These are phyloP conservation scores for Hymenoscyphus repandus DNA, from an alignment of 2,329 filamentous ascomycete genomes.

Conservation along the genomic window DNA sequence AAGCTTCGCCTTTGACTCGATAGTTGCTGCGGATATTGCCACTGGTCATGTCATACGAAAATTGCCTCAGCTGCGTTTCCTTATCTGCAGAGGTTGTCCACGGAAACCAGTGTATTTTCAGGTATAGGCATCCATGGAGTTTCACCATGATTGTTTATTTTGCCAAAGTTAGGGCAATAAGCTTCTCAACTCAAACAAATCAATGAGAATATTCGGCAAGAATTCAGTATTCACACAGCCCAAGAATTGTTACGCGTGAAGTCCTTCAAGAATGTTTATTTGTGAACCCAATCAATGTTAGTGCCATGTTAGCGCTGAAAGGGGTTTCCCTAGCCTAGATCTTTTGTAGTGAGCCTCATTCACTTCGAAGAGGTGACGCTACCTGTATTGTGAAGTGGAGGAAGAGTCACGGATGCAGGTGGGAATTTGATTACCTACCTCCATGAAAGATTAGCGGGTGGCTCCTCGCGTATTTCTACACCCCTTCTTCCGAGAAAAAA, in stretches of 20 bases:
- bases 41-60: constrained; percentile 19
- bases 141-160: neutral
- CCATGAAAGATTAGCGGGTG: no score
- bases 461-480: no score
- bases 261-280: neutral
- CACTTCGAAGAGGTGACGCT: no score
- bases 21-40: constrained; percentile 20
- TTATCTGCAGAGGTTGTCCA: constrained; percentile 2
- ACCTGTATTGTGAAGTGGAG: no score
- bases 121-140: neutral
- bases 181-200: constrained; percentile 17
- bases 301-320: no score
- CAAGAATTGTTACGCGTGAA: neutral
- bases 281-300: no score
- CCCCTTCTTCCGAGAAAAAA: no score
- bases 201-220: constrained; percentile 23
- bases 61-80: constrained; percentile 16
- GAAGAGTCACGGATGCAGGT: no score
- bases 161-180: constrained; percentile 11
- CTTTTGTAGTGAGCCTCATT: no score
- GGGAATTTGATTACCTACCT: no score
- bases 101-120: neutral
- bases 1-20: neutral
- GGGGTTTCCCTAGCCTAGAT: no score
- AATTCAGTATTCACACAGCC: neutral